These are phyloP conservation scores for Phytophthora crassamura DNA, from an alignment of 352 stramenopile genomes.

Conservation along the genomic window DNA sequence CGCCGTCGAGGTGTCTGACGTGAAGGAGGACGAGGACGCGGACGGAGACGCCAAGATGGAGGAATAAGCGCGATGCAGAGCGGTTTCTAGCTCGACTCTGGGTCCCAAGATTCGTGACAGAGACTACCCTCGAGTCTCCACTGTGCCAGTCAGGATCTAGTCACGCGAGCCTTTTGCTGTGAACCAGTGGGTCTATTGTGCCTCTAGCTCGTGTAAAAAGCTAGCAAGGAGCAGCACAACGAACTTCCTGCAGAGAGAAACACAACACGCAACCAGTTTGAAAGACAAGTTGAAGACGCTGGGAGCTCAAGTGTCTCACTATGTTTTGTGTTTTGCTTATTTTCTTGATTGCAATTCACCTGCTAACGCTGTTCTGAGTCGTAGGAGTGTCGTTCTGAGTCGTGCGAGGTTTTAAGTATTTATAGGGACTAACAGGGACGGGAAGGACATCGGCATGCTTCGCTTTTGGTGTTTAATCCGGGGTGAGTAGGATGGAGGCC, in stretches of 20 bases:
- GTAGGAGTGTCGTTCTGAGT: too few relatives aligned
- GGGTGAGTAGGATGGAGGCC: constrained; percentile 50
- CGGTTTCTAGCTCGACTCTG: constrained; percentile 11
- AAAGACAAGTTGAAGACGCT: constrained; percentile 28
- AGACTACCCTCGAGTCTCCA: constrained; percentile 4
- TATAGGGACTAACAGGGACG: constrained; percentile 23
- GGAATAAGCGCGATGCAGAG: constrained; percentile 51
- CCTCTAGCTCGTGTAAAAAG: constrained; percentile 19
- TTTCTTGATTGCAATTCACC: constrained; percentile 4
- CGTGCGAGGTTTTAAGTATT: constrained; percentile 28
- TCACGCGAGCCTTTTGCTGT: constrained; percentile 10
- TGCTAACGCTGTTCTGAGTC: constrained; percentile 13
- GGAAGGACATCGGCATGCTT: not conserved
- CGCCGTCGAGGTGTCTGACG: constrained; percentile 84
- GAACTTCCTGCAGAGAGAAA: constrained; percentile 35
- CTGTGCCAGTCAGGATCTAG: constrained; percentile 11
- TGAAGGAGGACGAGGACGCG: constrained; percentile 81
- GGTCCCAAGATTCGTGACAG: constrained; percentile 5
- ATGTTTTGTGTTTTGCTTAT: constrained; percentile 15
- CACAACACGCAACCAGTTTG: constrained; percentile 39
- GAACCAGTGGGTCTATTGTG: constrained; percentile 5
- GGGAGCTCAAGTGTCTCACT: not conserved
- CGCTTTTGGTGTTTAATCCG: not conserved
- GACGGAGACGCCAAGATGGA: constrained; percentile 85
- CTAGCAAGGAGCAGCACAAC: constrained; percentile 15